These are phyloP conservation scores for Penicillium sp. DNA, from an alignment of 2,329 filamentous ascomycete species.

Conservation along the genomic window DNA sequence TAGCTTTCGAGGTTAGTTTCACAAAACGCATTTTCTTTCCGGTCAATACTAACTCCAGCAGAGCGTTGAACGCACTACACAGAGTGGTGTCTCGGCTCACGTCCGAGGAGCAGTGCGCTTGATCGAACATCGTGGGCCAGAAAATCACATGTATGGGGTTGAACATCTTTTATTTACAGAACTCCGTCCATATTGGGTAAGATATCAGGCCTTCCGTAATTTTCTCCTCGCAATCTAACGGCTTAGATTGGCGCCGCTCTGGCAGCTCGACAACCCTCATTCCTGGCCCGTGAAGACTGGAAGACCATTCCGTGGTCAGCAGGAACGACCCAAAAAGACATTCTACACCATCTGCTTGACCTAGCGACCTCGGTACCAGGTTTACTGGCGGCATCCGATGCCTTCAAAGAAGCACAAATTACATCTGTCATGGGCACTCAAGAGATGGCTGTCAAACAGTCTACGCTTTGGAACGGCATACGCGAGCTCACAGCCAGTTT, in stretches of 20 bases:
- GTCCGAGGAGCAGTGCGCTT: slow-evolving; percentile 38
- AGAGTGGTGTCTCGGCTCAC: slow-evolving; percentile 35
- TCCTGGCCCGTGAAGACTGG: slow-evolving; percentile 40
- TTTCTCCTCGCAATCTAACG: not conserved
- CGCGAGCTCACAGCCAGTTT: slow-evolving; percentile 34
- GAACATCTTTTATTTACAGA: slow-evolving; percentile 43
- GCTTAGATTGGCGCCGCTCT: slow-evolving; percentile 34
- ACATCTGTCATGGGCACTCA: slow-evolving; percentile 29
- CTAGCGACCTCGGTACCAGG: slow-evolving; percentile 38
- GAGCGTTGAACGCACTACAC: slow-evolving; percentile 40
- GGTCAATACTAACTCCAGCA: slow-evolving; percentile 13
- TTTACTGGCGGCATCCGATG: slow-evolving; percentile 34
- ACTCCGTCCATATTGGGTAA: slow-evolving; percentile 42
- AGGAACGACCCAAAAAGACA: slow-evolving; percentile 38
- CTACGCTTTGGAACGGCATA: slow-evolving; percentile 37
- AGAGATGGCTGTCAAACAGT: slow-evolving; percentile 36
- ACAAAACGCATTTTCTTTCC: not conserved
- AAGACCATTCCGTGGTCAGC: slow-evolving; percentile 43
- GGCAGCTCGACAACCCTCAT: slow-evolving; percentile 34
- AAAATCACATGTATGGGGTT: slow-evolving; percentile 42
- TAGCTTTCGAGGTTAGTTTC: slow-evolving; percentile 38
- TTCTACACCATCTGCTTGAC: slow-evolving; percentile 40
- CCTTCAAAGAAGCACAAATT: slow-evolving; percentile 26
- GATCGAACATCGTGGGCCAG: slow-evolving; percentile 41
- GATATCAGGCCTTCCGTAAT: not conserved